Evolutionary conservation across 345 rosid genomes (phyloP).

Genomic region (Leavenworthia alabamica): DNA sequence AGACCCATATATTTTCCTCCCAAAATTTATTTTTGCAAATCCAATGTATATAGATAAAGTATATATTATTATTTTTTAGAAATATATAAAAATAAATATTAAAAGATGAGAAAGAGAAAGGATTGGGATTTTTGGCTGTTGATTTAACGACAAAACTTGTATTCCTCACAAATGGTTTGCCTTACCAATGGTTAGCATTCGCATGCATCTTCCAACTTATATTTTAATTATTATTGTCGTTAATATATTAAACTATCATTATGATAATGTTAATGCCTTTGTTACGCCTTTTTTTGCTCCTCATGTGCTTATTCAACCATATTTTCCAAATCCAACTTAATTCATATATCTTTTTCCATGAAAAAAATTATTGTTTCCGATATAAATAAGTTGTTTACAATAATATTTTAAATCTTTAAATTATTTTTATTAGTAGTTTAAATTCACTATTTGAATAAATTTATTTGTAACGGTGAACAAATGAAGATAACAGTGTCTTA

Average conservation of each 20-base stretch:
- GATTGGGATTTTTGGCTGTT: conserved; percentile 39
- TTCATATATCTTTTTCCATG: neutral
- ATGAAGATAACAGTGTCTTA: no score
- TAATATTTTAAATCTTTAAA: no score
- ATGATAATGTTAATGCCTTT: conserved; percentile 7
- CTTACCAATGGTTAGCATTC: conserved; percentile 43
- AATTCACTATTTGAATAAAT: no score
- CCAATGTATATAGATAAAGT: neutral
- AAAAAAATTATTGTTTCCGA: neutral
- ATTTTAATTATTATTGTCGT: conserved; percentile 19
- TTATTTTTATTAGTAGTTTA: no score
- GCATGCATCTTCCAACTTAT: conserved; percentile 27
- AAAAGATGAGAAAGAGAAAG: conserved; percentile 6
- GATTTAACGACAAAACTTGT: conserved; percentile 52
- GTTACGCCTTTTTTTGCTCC: conserved; percentile 17
- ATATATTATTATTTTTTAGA: neutral
- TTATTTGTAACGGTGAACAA: no score
- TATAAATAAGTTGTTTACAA: neutral
- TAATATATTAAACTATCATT: conserved; percentile 17
- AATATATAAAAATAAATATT: neutral
- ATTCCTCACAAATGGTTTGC: conserved; percentile 36
- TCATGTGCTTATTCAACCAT: conserved; percentile 11
- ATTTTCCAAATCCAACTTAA: neutral
- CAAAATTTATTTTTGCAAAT: no score
- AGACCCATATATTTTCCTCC: no score